A percentile compares a stretch with the other conserved stretches of the same genome.
These are phyloP conservation scores for Kazachstania taianensis DNA, from an alignment of 805 yeast species.

Conservation along the genomic window DNA sequence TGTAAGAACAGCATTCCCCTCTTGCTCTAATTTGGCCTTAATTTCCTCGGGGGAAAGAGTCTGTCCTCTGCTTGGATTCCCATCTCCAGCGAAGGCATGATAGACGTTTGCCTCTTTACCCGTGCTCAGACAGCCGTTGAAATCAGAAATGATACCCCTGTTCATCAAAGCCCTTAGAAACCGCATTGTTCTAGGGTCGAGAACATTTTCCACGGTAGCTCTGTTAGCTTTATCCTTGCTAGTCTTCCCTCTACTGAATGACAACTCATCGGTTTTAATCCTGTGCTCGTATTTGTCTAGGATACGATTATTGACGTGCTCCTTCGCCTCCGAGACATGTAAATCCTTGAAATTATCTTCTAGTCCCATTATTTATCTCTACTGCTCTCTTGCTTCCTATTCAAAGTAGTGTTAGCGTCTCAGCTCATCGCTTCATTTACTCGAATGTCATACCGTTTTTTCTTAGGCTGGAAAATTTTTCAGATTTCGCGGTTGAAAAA, in stretches of 20 bases:
- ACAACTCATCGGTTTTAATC: slow-evolving; percentile 53
- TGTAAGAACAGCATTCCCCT: not conserved
- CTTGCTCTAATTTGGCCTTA: slow-evolving; percentile 1
- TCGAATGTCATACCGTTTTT: too few species aligned
- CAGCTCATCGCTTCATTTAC: slow-evolving; percentile 3
- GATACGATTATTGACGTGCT: slow-evolving; percentile 38
- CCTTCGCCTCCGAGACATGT: slow-evolving; percentile 9
- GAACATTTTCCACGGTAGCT: slow-evolving; percentile 93
- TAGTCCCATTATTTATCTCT: slow-evolving; percentile 4
- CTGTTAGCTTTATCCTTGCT: slow-evolving; percentile 81
- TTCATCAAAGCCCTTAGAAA: slow-evolving; percentile 74
- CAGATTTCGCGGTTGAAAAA: not conserved
- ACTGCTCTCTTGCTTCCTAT: too few species aligned
- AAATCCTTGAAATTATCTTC: slow-evolving; percentile 17
- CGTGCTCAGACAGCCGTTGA: slow-evolving; percentile 90
- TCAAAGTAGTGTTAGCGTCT: too few species aligned
- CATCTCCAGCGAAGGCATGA: slow-evolving; percentile 48
- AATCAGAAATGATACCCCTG: slow-evolving; percentile 71
- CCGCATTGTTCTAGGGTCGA: slow-evolving; percentile 86
- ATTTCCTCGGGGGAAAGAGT: slow-evolving; percentile 6
- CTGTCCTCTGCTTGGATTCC: slow-evolving; percentile 18
- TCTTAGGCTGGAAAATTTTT: not conserved
- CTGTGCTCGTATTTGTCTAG: slow-evolving; percentile 51
- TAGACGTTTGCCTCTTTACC: slow-evolving; percentile 99
- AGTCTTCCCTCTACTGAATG: slow-evolving; percentile 44